Percentiles rank a stretch among this genome's conserved stretches.
Evolutionary conservation across 2,329 filamentous ascomycete species (phyloP).

Genomic region (Monilinia laxa): DNA sequence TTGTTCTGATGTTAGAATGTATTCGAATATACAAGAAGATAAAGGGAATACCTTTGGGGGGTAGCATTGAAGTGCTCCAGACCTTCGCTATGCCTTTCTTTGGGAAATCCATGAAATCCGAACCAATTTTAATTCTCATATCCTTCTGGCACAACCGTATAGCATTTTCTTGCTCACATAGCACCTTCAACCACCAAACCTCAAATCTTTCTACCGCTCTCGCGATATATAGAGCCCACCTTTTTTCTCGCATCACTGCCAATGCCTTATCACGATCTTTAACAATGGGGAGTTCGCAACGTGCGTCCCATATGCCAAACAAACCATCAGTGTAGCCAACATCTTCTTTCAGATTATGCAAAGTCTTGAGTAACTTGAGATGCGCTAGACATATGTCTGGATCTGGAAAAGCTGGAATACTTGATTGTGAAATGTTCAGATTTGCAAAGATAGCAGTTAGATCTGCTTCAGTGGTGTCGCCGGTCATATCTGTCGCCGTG

Average conservation of each 20-base stretch:
- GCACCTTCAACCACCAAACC: constrained; percentile 56
- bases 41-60: constrained; percentile 55
- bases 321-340: constrained; percentile 66
- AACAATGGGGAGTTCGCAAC: constrained; percentile 37
- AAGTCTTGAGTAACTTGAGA: constrained; percentile 67
- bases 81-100: constrained; percentile 16
- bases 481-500: constrained; percentile 25
- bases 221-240: constrained; percentile 68
- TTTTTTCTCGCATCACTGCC: constrained; percentile 62
- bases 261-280: constrained; percentile 44
- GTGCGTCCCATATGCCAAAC: constrained; percentile 58
- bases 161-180: constrained; percentile 29
- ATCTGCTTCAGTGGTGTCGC: constrained; percentile 26
- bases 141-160: constrained; percentile 31
- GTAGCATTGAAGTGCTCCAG: constrained; percentile 43
- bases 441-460: constrained; percentile 43
- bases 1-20: constrained; percentile 33
- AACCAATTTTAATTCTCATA: constrained; percentile 26
- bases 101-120: constrained; percentile 23
- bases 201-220: constrained; percentile 67
- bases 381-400: constrained; percentile 66
- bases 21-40: not conserved
- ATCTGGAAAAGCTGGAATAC: constrained; percentile 42
- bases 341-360: constrained; percentile 66
- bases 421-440: constrained; percentile 40